Percentiles rank a stretch among this genome's conserved stretches.
phyloP scores from a whole-genome alignment of 306 rosid species.

The Vicia faba region DNA sequence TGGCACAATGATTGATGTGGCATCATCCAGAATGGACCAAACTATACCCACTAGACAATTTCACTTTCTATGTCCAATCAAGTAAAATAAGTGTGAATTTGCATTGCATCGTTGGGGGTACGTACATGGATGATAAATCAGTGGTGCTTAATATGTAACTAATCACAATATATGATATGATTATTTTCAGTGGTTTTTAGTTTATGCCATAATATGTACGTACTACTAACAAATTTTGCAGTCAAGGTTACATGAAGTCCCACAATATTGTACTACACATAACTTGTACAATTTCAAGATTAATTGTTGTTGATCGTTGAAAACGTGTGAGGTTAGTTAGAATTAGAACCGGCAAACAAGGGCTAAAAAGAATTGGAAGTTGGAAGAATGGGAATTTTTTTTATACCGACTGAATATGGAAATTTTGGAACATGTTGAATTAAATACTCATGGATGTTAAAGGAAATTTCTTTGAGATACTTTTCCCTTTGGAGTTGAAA shows the following conservation, averaged over 20 bases:
- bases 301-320: neutral
- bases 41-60: neutral
- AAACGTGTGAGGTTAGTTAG: neutral
- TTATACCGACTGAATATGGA: slow-evolving; percentile 23
- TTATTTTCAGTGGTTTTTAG: no score
- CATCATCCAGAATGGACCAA: neutral
- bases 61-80: neutral
- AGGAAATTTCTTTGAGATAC: neutral
- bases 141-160: no score
- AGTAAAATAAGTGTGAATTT: neutral
- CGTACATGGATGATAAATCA: neutral
- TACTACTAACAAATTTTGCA: neutral
- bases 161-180: no score
- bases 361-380: slow-evolving; percentile 4
- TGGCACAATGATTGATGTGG: neutral
- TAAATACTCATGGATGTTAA: neutral
- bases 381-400: slow-evolving; percentile 13
- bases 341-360: neutral
- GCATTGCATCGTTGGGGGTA: neutral
- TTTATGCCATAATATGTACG: neutral
- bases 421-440: slow-evolving; percentile 9
- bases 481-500: neutral
- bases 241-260: neutral
- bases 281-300: neutral
- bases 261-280: neutral